A percentile compares a stretch with the other conserved stretches of the same genome.
Conservation (phyloP, 1,139 yeast genomes). For the Meyerozyma athensensis region DNA sequence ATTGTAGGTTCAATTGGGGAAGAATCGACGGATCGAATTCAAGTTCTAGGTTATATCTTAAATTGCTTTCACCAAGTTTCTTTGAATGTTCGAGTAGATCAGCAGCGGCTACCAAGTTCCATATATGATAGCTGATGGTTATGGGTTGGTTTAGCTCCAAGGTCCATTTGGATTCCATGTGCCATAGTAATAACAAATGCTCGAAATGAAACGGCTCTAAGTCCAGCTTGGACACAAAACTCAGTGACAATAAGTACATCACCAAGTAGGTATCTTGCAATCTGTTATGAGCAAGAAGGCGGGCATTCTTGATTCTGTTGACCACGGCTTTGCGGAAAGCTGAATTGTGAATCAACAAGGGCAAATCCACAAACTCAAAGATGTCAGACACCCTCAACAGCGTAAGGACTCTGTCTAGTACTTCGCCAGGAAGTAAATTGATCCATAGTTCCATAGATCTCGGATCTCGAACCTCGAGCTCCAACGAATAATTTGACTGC, state of each 20-base stretch:
- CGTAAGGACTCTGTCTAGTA: conserved; percentile 3
- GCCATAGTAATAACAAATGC: conserved; percentile 3
- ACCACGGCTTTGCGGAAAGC: conserved; percentile 2
- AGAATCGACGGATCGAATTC: conserved; percentile 20
- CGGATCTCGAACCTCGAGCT: no score
- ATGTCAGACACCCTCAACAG: not conserved
- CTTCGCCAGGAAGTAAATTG: conserved; percentile 3
- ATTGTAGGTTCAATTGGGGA: conserved; percentile 12
- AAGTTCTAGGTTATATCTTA: conserved; percentile 18
- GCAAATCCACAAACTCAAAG: not conserved
- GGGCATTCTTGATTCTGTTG: conserved; percentile 7
- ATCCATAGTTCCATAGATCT: conserved; percentile 1
- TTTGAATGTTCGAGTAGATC: conserved; percentile 12
- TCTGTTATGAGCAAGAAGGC: conserved; percentile 13
- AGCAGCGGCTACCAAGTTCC: conserved; percentile 17
- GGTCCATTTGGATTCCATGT: conserved; percentile 7
- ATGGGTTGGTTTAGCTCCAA: conserved; percentile 8
- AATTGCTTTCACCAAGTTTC: conserved; percentile 3
- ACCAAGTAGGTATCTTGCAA: conserved; percentile 12
- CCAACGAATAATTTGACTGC: not conserved
- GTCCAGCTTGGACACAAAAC: conserved; percentile 10
- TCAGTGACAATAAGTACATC: conserved; percentile 13
- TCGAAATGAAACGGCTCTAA: conserved; percentile 7
- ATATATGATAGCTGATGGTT: conserved; percentile 19
- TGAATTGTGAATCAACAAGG: not conserved